Conservation (phyloP, 495 filamentous ascomycete species). For the Viridothelium virens region DNA sequence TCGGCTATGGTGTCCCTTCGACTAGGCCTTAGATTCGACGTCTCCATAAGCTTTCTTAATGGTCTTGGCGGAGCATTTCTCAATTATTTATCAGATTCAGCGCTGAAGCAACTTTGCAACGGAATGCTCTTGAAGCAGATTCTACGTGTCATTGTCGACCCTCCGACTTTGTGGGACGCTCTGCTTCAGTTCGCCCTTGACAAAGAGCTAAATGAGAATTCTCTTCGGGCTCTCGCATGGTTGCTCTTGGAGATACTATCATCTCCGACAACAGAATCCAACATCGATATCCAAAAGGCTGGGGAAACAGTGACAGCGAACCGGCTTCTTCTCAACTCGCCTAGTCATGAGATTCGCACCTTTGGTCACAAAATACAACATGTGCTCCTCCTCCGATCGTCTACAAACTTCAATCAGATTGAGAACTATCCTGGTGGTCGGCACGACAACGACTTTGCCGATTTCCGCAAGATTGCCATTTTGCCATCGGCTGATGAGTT, state of each 20-base stretch:
- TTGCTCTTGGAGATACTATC: conserved; percentile 50
- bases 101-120: conserved; percentile 46
- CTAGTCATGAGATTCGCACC: conserved; percentile 29
- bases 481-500: conserved; percentile 65
- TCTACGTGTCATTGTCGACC: conserved; percentile 46
- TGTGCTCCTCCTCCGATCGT: conserved; percentile 29
- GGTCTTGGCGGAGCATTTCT: conserved; percentile 16
- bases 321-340: not conserved
- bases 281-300: conserved; percentile 10
- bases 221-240: conserved; percentile 50
- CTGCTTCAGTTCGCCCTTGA: conserved; percentile 41
- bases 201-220: conserved; percentile 35
- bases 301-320: not conserved
- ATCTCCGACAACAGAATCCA: conserved; percentile 30
- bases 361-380: conserved; percentile 43
- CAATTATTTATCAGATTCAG: conserved; percentile 28
- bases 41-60: conserved; percentile 47
- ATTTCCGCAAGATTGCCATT: conserved; percentile 56
- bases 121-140: conserved; percentile 51
- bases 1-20: conserved; percentile 45
- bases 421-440: conserved; percentile 52
- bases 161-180: conserved; percentile 54
- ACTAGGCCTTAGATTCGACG: conserved; percentile 42
- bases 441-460: conserved; percentile 67
- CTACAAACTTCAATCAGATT: conserved; percentile 12